A percentile compares a stretch with the other conserved stretches of the same genome.
These are phyloP conservation scores for Eimeria praecox DNA, from an alignment of 169 alveolate genomes.

Conservation along the genomic window DNA sequence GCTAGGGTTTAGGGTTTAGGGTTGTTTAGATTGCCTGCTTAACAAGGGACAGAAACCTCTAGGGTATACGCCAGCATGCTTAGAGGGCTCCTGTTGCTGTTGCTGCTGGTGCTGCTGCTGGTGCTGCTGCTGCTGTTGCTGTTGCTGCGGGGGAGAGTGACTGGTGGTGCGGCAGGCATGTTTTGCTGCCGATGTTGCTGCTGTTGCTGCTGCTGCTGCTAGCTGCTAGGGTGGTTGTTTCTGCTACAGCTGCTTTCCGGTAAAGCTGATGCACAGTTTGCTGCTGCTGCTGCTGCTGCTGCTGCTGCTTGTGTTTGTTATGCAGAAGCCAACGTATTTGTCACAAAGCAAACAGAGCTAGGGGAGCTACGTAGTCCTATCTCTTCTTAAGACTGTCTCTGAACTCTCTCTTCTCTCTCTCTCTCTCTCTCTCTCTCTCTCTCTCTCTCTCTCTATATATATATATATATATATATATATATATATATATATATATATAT, in stretches of 20 bases:
- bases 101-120: not conserved
- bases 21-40: no score
- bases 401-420: no score
- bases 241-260: not conserved
- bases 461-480: no score
- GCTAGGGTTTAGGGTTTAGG: no score
- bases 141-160: not conserved
- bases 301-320: not conserved
- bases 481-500: no score
- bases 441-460: no score
- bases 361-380: no score
- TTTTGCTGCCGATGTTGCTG: not conserved
- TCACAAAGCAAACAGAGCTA: not conserved
- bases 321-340: not conserved
- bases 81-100: not conserved
- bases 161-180: no score
- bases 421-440: no score
- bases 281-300: slow-evolving; percentile 12
- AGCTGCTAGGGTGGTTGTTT: not conserved
- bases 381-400: no score
- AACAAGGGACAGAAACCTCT: no score
- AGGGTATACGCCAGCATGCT: not conserved
- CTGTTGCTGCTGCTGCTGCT: not conserved
- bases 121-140: not conserved
- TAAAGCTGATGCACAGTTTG: not conserved